Evolutionary conservation across 225 moss, liverwort and hornwort genomes (phyloP), one percentile per base, ranked within the genome.

Genomic region (Thuidium tamariscinum): DNA sequence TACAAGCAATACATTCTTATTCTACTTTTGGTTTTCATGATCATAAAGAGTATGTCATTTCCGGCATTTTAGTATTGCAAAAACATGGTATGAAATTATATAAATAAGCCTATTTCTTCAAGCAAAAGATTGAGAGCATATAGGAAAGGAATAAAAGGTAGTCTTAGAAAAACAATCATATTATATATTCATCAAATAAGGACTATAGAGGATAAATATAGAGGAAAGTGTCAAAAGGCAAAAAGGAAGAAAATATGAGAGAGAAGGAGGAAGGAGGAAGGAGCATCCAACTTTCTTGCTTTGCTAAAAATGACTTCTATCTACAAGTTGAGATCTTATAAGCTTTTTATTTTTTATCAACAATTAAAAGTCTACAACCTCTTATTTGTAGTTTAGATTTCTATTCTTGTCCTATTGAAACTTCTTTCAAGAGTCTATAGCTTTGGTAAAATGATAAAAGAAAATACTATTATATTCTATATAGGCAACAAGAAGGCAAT

Each of bases 351-450:
- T 21, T 66, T 12, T 21, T 65, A 66, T 20, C 3, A 37, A 12
- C n/a, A n/a, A n/a, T n/a, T 0, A 67, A 6, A 63, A 21, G 37
- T 67, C 7, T 3, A 37, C 11, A 12, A 5, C 11, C 2, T 22
- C 39, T 39, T 2, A 1, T 7, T 2, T 0, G 23, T 23, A 13
- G 23, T 13, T 68, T 39, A 1, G 13, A 0, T 39, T 23, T 7
- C 2, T 4, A 39, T 13, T 68, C 3, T 37, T 23, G 1, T 39
- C 2, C 0, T 0, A 25, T 14, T 2, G n/a, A 26, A 69, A 69
- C 26, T 8, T 26, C 26, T 1, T 41, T 26, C 0, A 0, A 66
- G 7, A 66, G 37, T 37, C 1, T 6, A 1, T 36, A 0, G 0
- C 2, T 4, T 1, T 39, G 13, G 13, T 68, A 1, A 39, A 68